phyloP scores from a whole-genome alignment of 371 early-diverging fungal species.

The Apophysomyces sp. region DNA sequence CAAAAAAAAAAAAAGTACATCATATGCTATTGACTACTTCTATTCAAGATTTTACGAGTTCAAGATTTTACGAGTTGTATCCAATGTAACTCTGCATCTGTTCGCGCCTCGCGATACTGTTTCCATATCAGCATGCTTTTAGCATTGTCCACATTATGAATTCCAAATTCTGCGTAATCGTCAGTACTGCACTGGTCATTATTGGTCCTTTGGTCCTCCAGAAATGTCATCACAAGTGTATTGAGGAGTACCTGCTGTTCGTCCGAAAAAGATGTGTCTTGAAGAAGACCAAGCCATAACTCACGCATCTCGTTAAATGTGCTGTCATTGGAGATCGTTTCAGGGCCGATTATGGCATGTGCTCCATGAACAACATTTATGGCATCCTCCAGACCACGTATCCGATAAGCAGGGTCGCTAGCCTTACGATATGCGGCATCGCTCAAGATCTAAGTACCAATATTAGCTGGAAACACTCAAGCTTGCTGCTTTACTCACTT shows the following conservation, averaged over 20 bases:
- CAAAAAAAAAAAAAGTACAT: too few species aligned
- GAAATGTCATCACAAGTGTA: conserved; percentile 32
- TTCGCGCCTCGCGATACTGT: not conserved
- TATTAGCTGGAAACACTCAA: not conserved
- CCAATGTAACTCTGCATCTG: not conserved
- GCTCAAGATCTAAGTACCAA: not conserved
- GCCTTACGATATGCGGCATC: conserved; percentile 26
- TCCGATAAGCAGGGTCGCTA: conserved; percentile 27
- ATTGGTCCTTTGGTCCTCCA: conserved; percentile 27
- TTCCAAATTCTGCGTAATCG: not conserved
- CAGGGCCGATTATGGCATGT: conserved; percentile 35
- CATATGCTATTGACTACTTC: too few species aligned
- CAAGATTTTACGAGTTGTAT: not conserved
- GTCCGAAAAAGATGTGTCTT: conserved; percentile 14
- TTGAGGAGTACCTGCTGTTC: conserved; percentile 35
- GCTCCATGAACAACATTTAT: conserved; percentile 34
- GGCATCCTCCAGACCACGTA: conserved; percentile 40
- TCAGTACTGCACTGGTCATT: not conserved
- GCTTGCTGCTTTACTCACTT: conserved; percentile 17
- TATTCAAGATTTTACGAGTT: not conserved
- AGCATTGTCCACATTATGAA: not conserved
- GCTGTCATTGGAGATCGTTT: conserved; percentile 18
- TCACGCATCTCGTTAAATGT: conserved; percentile 27
- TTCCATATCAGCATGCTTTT: not conserved
- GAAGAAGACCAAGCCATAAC: conserved; percentile 32